A percentile compares a stretch with the other conserved stretches of the same genome.
Evolutionary conservation across 2,329 filamentous ascomycete species (phyloP).

Genomic region (Phialophora expanda): DNA sequence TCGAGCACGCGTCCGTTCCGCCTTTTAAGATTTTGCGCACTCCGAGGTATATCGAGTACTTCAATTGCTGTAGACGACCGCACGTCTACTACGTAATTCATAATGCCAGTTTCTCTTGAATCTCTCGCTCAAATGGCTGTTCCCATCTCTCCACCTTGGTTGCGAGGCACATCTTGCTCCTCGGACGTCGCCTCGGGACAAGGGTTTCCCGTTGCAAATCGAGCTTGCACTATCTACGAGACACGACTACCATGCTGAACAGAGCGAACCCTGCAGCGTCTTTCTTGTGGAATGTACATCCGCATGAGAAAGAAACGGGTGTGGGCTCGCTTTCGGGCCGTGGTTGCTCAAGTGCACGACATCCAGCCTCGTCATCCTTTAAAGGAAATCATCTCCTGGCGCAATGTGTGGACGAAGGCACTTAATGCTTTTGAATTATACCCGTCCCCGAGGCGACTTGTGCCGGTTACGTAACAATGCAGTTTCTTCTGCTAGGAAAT

Average conservation of each 20-base stretch:
- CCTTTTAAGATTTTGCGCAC: not conserved
- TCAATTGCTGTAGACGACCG: not conserved
- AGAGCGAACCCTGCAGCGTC: too few relatives aligned
- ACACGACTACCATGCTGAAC: not conserved
- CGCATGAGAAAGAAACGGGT: not conserved
- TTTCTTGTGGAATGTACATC: not conserved
- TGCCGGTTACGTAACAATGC: conserved; percentile 1
- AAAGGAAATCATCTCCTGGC: too few relatives aligned
- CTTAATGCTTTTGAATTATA: not conserved
- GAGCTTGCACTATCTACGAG: not conserved
- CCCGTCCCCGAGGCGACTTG: not conserved
- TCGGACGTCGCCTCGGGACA: not conserved
- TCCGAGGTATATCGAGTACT: not conserved
- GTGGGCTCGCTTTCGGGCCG: not conserved
- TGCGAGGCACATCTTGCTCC: not conserved
- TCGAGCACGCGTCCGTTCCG: not conserved
- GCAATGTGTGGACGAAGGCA: not conserved
- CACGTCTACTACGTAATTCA: too few relatives aligned
- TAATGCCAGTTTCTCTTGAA: not conserved
- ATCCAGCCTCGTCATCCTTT: not conserved
- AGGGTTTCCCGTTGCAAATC: not conserved
- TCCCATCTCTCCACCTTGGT: not conserved
- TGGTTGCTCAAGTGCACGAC: not conserved
- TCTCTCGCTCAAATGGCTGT: not conserved
- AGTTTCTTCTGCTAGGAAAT: not conserved